These are phyloP conservation scores for Brasilioporus rufonigricans DNA, from an alignment of 768 basidiomycete genomes.

Conservation along the genomic window DNA sequence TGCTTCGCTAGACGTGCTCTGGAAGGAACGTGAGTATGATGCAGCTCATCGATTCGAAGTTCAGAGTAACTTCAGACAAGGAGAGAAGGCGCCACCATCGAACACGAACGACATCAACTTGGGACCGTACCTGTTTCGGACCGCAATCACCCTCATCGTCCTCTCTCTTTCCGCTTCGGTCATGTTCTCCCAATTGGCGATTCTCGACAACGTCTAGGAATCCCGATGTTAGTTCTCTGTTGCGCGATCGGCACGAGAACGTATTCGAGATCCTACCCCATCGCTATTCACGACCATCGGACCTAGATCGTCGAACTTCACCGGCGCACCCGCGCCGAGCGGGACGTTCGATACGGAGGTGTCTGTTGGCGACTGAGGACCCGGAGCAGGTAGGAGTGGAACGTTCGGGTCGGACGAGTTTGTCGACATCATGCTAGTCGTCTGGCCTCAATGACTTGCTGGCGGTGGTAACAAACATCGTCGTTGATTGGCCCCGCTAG, in stretches of 20 bases:
- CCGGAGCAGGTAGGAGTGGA: conserved; percentile 10
- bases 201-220: conserved; percentile 58
- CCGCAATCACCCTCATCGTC: conserved; percentile 48
- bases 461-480: background rate
- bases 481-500: too few relatives aligned
- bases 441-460: background rate
- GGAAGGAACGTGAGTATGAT: background rate
- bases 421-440: conserved; percentile 4
- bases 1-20: conserved; percentile 13
- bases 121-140: too few relatives aligned
- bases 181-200: conserved; percentile 63
- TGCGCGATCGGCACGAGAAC: too few relatives aligned
- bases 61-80: too few relatives aligned
- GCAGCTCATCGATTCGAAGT: too few relatives aligned
- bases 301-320: conserved; percentile 58
- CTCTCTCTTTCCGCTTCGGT: conserved; percentile 55
- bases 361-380: conserved; percentile 7
- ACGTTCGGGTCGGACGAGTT: background rate
- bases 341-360: conserved; percentile 9
- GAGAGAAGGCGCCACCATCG: background rate
- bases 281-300: conserved; percentile 69
- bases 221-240: background rate
- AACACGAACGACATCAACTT: too few relatives aligned
- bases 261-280: conserved; percentile 42
- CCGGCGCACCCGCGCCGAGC: conserved; percentile 22